Conservation (phyloP, 176 grass and related monocot species). For the Luzula sylvatica region DNA sequence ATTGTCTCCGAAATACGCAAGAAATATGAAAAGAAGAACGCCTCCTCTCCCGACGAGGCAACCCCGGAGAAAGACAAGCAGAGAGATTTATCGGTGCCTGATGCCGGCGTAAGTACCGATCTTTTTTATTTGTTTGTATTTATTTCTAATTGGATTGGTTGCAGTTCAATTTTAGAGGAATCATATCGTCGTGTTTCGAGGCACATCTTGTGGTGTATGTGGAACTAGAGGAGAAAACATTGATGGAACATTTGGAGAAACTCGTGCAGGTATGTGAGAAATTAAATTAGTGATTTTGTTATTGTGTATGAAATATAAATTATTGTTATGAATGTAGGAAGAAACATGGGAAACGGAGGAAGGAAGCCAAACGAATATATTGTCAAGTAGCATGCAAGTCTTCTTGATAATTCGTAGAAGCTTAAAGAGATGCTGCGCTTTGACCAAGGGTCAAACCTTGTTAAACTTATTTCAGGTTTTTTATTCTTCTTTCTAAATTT, state of each 20-base stretch:
- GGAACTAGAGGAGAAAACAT: slow-evolving; percentile 94
- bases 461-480: slow-evolving; percentile 83
- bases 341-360: slow-evolving; percentile 99
- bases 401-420: slow-evolving; percentile 98
- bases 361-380: slow-evolving; percentile 95
- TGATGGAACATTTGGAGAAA: slow-evolving; percentile 94
- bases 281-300: background rate
- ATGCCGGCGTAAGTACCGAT: slow-evolving; percentile 80
- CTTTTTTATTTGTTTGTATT: slow-evolving; percentile 16
- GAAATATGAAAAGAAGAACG: slow-evolving; percentile 92
- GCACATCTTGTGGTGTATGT: slow-evolving; percentile 85
- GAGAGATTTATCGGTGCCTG: slow-evolving; percentile 72
- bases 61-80: slow-evolving; percentile 76
- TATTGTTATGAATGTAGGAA: slow-evolving; percentile 43
- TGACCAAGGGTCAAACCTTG: slow-evolving; percentile 94
- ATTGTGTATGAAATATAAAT: slow-evolving; percentile 7
- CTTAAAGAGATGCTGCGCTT: slow-evolving; percentile 92
- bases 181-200: slow-evolving; percentile 99
- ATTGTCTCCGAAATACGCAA: slow-evolving; percentile 94
- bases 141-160: slow-evolving; percentile 8
- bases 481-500: slow-evolving; percentile 1
- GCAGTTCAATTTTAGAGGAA: slow-evolving; percentile 99
- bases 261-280: slow-evolving; percentile 69
- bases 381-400: slow-evolving; percentile 98
- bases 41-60: slow-evolving; percentile 26